Percentiles rank a stretch among this genome's conserved stretches.
Conservation (phyloP, 495 filamentous ascomycete species). For the Tricharina praecox region DNA sequence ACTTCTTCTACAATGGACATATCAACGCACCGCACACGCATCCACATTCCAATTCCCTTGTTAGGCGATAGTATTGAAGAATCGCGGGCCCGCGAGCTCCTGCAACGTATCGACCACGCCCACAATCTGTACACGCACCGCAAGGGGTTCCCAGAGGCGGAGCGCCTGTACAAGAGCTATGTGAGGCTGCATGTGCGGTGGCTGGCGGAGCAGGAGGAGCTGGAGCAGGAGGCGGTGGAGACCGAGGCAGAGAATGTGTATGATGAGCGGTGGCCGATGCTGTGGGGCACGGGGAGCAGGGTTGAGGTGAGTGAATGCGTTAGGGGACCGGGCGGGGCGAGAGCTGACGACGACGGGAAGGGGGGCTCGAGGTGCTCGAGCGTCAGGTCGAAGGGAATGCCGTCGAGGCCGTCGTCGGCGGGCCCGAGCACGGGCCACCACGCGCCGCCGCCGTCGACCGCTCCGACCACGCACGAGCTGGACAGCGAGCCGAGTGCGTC, state of each 20-base stretch:
- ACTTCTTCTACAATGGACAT: conserved; percentile 3
- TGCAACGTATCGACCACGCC: background rate
- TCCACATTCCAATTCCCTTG: background rate
- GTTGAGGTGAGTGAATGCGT: no score
- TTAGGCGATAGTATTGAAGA: conserved; percentile 4
- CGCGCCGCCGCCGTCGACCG: background rate
- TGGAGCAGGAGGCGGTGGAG: background rate
- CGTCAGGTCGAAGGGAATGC: no score
- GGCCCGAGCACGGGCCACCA: background rate
- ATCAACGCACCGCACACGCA: background rate
- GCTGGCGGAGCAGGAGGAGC: background rate
- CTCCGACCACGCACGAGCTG: background rate
- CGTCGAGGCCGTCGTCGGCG: background rate
- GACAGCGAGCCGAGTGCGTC: background rate
- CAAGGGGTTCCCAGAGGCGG: background rate
- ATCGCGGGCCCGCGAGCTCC: background rate
- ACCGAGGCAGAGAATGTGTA: background rate
- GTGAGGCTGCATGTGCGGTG: background rate
- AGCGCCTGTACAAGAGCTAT: background rate
- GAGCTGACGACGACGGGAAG: no score
- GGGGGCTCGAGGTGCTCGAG: no score
- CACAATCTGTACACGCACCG: background rate
- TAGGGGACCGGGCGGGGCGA: no score
- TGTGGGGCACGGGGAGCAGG: background rate
- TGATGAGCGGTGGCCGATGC: background rate